Evolutionary conservation across 257 asterid genomes (phyloP), one percentile per base, ranked within the genome.

Genomic region (Solanum pinnatisectum): DNA sequence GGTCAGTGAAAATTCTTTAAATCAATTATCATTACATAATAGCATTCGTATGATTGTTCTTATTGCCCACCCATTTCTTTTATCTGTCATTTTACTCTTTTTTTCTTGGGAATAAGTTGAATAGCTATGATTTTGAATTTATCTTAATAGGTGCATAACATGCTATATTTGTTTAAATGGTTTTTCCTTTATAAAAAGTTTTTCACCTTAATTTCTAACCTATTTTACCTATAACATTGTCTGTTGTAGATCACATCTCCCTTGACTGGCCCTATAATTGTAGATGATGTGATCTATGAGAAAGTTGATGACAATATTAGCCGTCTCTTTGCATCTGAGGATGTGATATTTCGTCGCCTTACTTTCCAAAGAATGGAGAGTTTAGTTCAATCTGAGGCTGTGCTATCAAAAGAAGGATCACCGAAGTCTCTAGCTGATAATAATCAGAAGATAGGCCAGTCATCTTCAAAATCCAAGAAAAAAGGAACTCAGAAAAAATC

Each of bases 351-450:
- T 89, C 98, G 99, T 33, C 98, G 99, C 84, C 98, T 97, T 86
- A 93, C 91, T 68, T 96, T 97, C 68, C 92, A 92, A 90, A 95
- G 99, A 91, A 84, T 92, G 18, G 94, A 93, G 89, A 90, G 91
- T 88, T 88, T 97, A 93, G 96, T 97, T 91, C 99, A 97, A 91
- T 97, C 99, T 68, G 99, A 97, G 92, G 98, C 97, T 89, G 93
- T 97, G 88, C 89, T 97, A 83, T 87, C 90, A 84, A 89, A 79
- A 84, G 92, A 89, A 86, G 93, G 89, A 74, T 88, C 92, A 73
- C 84, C 65, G 82, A 91, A 27, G 72, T 73, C 73, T 83, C 14
- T 84, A 76, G 87, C 83, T 83, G 93, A 90, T 81, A 84, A 44
- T 42, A 95, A 89, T 81, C 87, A 88, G 85, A 91, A 87, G 83